Evolutionary conservation across 495 filamentous ascomycete genomes (phyloP).

Genomic region (Trichoderma virens): DNA sequence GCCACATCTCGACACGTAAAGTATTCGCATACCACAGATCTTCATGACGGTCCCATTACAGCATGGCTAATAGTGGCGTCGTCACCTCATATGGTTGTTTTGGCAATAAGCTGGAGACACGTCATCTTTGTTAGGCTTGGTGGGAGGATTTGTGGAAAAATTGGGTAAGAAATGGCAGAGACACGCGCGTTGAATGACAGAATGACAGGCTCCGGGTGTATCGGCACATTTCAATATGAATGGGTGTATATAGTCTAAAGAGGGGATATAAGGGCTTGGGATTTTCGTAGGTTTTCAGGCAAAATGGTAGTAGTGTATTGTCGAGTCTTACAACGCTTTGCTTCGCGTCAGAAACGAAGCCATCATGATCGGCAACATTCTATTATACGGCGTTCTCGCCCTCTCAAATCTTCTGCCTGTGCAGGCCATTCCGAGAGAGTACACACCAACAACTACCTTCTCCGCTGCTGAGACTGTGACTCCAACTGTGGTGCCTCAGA

Average conservation of each 20-base stretch:
- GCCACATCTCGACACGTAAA: slow-evolving; percentile 13
- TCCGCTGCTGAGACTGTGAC: slow-evolving; percentile 18
- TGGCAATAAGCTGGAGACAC: not conserved
- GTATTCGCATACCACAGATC: slow-evolving; percentile 16
- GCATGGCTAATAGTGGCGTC: not conserved
- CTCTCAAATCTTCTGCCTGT: not conserved
- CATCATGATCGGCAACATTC: not conserved
- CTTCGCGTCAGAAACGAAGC: not conserved
- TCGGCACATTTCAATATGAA: no score
- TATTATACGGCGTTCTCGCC: not conserved
- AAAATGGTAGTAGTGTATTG: not conserved
- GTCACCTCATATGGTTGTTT: not conserved
- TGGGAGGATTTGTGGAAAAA: not conserved
- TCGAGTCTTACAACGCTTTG: not conserved
- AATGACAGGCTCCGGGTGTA: not conserved
- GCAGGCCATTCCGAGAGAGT: slow-evolving; percentile 28
- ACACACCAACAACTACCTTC: slow-evolving; percentile 28
- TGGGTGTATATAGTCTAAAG: no score
- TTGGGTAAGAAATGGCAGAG: not conserved
- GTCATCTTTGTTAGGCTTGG: not conserved
- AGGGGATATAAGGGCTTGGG: not conserved
- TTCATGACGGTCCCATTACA: slow-evolving; percentile 14
- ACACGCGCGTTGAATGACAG: no score
- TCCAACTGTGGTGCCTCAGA: slow-evolving; percentile 20
- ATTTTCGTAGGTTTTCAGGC: not conserved